Evolutionary conservation across 2,329 filamentous ascomycete genomes (phyloP), one percentile per base, ranked within the genome.

Genomic region (Fusarium nematophilum): DNA sequence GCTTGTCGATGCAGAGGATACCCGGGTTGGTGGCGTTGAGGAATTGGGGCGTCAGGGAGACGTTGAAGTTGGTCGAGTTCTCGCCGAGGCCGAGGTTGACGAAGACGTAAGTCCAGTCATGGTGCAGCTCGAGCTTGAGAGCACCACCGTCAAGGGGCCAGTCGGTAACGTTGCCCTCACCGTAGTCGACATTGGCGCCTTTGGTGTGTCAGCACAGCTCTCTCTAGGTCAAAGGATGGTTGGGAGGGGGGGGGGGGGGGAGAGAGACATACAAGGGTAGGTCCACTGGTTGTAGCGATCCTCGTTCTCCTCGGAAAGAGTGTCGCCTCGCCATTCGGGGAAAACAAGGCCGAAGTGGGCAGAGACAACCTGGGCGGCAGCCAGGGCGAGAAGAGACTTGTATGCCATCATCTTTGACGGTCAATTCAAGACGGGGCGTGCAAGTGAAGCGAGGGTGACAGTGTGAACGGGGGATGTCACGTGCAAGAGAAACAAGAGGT

Each of bases 51-150:
- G 86, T 83, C 23, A 92, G 79, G 27, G 87, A 84, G 73, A 89
- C 81, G 79, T 90, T 92, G 81, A 88, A 93, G 73, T 85, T 86
- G 67, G 80, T 81, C 17, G 83, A 70, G 71, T 82, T 82, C 37
- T 70, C 70, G 70, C 80, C 79, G 34, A 83, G 71, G 39, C 81
- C 82, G 43, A 84, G 74, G 72, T 85, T 85, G 72, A 85, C 70
- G 67, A 79, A 84, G 67, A 85, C 52, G 70, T 83, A 85, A 26
- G 77, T 74, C 80, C 80, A 85, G 6, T 71, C 62, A 72, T 85
- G 83, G 73, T 82, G 81, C 26, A 85, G 77, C 33, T 79, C 73
- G 11, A 85, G 76, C 60, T 73, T 70, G 43, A 85, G 66, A 29
- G 78, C 74, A 60, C 82, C 82, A 59, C 82, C 82, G 34, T 69